A percentile compares a stretch with the other conserved stretches of the same genome.
phyloP scores from a whole-genome alignment of 306 rosid species.

The Adenanthera pavonina region DNA sequence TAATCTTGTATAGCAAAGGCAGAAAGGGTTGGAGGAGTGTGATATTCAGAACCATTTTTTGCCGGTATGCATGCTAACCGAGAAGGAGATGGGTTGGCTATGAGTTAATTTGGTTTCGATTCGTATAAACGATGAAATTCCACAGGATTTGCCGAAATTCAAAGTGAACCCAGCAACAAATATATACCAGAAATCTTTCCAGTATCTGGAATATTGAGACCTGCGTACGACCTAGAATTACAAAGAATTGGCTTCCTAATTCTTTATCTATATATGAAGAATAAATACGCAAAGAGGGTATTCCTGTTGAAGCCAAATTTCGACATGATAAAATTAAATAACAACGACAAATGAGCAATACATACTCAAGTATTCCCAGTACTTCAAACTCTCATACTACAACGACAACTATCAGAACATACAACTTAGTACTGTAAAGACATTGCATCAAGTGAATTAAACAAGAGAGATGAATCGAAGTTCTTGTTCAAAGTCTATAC shows the following conservation, averaged over 20 bases:
- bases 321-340: not conserved
- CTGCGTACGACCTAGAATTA: not conserved
- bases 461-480: not conserved
- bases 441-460: not conserved
- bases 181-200: not conserved
- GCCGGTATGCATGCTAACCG: not conserved
- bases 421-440: not conserved
- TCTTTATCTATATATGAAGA: not conserved
- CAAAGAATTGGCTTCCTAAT: not conserved
- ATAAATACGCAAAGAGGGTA: not conserved
- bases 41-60: not conserved
- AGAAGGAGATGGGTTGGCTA: not conserved
- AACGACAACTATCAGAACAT: not conserved
- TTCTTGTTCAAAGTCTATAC: not conserved
- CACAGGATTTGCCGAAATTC: not conserved
- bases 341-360: not conserved
- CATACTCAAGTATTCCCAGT: not conserved
- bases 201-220: not conserved
- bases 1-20: conserved; percentile 55
- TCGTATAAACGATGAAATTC: not conserved
- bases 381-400: not conserved
- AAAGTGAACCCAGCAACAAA: not conserved
- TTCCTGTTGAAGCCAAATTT: not conserved
- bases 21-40: conserved; percentile 50
- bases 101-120: not conserved